Conservation (phyloP, 805 yeast genomes). For the Spathaspora girioi region DNA sequence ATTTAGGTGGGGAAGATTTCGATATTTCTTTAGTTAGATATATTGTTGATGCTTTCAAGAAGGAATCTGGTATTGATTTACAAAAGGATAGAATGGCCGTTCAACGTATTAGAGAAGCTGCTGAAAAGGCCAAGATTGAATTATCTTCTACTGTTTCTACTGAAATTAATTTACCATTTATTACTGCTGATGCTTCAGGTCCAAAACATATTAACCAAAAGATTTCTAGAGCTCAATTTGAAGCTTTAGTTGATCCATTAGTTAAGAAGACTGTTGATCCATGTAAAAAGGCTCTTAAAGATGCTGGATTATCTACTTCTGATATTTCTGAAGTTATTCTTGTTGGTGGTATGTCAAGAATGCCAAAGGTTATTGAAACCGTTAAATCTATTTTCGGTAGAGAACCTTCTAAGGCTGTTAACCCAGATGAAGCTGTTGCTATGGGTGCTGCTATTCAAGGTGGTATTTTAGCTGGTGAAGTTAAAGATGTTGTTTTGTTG, state of each 20-base stretch:
- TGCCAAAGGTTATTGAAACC: slow-evolving; percentile 81
- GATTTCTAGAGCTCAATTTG: slow-evolving; percentile 65
- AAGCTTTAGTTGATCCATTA: slow-evolving; percentile 62
- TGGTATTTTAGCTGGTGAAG: slow-evolving; percentile 93
- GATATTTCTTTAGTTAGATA: slow-evolving; percentile 84
- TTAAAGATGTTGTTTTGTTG: slow-evolving; percentile 82
- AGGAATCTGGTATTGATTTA: slow-evolving; percentile 66
- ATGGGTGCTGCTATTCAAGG: slow-evolving; percentile 98
- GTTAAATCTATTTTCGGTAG: slow-evolving; percentile 75
- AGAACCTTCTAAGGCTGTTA: slow-evolving; percentile 86
- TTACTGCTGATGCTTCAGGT: slow-evolving; percentile 82
- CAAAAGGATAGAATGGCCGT: slow-evolving; percentile 68
- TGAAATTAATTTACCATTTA: slow-evolving; percentile 77
- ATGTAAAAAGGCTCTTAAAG: slow-evolving; percentile 77
- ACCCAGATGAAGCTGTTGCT: slow-evolving; percentile 94
- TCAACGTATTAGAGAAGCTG: slow-evolving; percentile 84
- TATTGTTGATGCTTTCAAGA: slow-evolving; percentile 75
- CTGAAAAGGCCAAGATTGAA: slow-evolving; percentile 87
- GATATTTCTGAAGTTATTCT: slow-evolving; percentile 77
- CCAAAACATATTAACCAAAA: slow-evolving; percentile 75
- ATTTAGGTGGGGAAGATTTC: slow-evolving; percentile 90
- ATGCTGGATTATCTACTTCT: slow-evolving; percentile 63
- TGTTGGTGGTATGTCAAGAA: slow-evolving; percentile 90
- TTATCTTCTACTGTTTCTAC: slow-evolving; percentile 71
- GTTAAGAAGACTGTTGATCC: slow-evolving; percentile 73